Conservation (phyloP, 2,329 filamentous ascomycete genomes). For the Diaporthe sp. region DNA sequence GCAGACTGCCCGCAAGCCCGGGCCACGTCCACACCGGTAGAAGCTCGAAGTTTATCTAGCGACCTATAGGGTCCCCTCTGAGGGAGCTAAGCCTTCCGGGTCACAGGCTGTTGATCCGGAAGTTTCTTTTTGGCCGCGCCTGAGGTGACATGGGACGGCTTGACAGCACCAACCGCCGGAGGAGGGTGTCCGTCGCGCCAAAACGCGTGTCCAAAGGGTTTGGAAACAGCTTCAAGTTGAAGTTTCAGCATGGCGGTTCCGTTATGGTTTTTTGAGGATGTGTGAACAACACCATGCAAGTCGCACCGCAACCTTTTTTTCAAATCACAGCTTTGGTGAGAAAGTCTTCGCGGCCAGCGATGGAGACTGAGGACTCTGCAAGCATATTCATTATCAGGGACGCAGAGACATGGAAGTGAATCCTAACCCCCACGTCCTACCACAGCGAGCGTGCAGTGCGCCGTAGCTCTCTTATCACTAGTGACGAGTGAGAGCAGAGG, state of each 20-base stretch:
- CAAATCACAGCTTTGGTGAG: neutral
- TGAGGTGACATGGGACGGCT: conserved; percentile 7
- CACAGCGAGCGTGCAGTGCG: too few relatives aligned
- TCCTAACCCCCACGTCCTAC: neutral
- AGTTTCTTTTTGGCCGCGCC: neutral
- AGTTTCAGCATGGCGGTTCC: neutral
- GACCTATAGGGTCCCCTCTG: neutral
- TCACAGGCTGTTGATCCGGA: conserved; percentile 15
- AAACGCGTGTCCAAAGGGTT: conserved; percentile 13
- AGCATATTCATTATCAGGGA: neutral
- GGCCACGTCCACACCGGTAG: conserved; percentile 12
- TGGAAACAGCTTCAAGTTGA: conserved; percentile 22
- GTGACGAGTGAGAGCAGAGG: too few relatives aligned
- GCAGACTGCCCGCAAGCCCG: neutral
- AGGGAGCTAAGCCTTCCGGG: conserved; percentile 20
- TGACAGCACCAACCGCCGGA: neutral
- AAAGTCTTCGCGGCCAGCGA: neutral
- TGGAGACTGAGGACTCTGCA: neutral
- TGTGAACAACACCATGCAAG: neutral
- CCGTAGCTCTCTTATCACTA: neutral
- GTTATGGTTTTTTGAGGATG: neutral
- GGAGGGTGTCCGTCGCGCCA: neutral
- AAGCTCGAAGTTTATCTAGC: conserved; percentile 7
- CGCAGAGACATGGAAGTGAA: neutral
- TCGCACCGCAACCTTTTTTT: neutral